These are phyloP conservation scores for Hansfordia pulvinata DNA, from an alignment of 2,329 filamentous ascomycete genomes.

Conservation along the genomic window DNA sequence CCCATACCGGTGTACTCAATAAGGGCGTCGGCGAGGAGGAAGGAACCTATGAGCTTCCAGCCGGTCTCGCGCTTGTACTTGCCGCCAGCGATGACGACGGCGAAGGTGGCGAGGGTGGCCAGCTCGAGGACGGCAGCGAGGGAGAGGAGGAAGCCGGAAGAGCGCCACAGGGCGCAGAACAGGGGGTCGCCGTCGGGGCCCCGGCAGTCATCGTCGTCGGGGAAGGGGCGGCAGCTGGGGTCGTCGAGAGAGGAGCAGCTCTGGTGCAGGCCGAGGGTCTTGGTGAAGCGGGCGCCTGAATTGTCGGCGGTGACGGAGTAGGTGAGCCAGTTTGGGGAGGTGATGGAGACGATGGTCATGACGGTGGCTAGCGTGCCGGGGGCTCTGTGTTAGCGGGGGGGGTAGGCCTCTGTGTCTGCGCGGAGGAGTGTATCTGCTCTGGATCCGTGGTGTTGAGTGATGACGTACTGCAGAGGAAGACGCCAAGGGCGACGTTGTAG, in stretches of 20 bases:
- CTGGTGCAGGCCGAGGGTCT: slow-evolving; percentile 65
- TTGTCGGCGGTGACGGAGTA: slow-evolving; percentile 39
- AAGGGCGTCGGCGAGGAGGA: slow-evolving; percentile 52
- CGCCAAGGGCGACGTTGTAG: slow-evolving; percentile 23
- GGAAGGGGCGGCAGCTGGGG: slow-evolving; percentile 52
- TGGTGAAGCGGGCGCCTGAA: slow-evolving; percentile 30
- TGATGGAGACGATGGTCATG: slow-evolving; percentile 57
- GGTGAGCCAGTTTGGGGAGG: slow-evolving; percentile 58
- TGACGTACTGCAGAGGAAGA: slow-evolving; percentile 27
- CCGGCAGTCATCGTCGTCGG: slow-evolving; percentile 52
- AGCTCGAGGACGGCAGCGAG: slow-evolving; percentile 74
- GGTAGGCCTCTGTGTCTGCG: too few relatives aligned
- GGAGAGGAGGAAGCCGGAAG: slow-evolving; percentile 75
- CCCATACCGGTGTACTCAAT: slow-evolving; percentile 66
- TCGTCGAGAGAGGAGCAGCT: slow-evolving; percentile 61
- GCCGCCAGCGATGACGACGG: slow-evolving; percentile 65
- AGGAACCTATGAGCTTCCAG: slow-evolving; percentile 60
- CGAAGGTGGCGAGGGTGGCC: slow-evolving; percentile 65
- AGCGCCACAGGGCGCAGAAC: slow-evolving; percentile 90
- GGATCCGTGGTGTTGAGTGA: slow-evolving; percentile 4
- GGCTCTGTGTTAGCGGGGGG: slow-evolving; percentile 15
- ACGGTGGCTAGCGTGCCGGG: slow-evolving; percentile 40
- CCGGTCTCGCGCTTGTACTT: slow-evolving; percentile 68
- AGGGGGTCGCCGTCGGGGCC: slow-evolving; percentile 53
- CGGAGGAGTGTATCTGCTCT: background rate